Evolutionary conservation across 1,284 basidiomycete genomes (phyloP), one percentile per base, ranked within the genome.

Genomic region (Stygiomarasmius scandens): DNA sequence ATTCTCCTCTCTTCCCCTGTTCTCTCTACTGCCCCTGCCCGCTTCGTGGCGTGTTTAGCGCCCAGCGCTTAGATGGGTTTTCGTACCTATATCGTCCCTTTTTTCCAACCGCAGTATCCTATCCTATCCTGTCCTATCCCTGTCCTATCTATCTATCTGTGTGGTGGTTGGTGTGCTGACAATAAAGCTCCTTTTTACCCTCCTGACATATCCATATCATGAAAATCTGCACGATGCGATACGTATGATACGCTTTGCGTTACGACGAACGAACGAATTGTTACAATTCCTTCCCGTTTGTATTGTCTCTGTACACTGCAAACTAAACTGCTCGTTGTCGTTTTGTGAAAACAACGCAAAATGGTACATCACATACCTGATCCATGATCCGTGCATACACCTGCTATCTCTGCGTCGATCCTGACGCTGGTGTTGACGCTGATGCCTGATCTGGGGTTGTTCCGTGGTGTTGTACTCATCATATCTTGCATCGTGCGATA

Each of bases 61-160:
- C 67, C 74, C 71, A 73, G 74, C 74, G 76, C 77, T 79, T 41
- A 41, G n/a, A 41, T 12, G 78, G 79, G 77, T 74, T 71, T 32
- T n/a, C n/a, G 29, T 32, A 32, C 12, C 29, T 32, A 32, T 12
- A 32, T 32, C 29, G 5, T 32, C 66, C 71, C 67, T 71, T 61
- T 68, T 66, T 64, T 63, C 69, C 67, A 44, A 25, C 58, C 32
- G 22, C 2, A 23, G 5, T 10, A 19, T 24, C 22, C n/a, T 5
- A n/a, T 19, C 43, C 25, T 8, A 34, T 23, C 32, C 46, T 47
- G 22, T 32, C 20, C 9, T 52, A 10, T 49, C 43, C 48, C 50
- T 61, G 58, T 54, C 61, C 66, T 63, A 61, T 62, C 56, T 58
- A 49, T 60, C 51, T 59, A 55, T 59, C 58, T 59, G 60, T 62